Percentiles rank a stretch among this genome's conserved stretches.
Evolutionary conservation across 352 stramenopile genomes (phyloP).

Genomic region (Phytophthora pistaciae): DNA sequence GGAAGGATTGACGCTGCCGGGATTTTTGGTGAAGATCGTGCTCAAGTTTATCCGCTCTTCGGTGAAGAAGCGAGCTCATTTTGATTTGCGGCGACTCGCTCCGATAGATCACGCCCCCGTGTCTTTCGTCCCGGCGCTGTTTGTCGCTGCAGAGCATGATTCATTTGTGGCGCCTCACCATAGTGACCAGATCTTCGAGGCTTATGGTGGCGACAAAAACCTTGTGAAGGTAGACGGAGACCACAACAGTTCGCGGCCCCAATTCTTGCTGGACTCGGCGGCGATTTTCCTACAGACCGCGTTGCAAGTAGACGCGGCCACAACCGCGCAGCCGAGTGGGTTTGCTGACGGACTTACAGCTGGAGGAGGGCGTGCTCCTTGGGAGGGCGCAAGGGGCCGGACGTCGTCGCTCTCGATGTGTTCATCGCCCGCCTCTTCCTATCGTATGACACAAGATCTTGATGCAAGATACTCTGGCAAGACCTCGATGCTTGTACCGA

Average conservation of each 20-base stretch:
- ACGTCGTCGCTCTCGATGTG: slow-evolving; percentile 45
- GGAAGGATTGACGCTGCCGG: slow-evolving; percentile 93
- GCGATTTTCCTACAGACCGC: slow-evolving; percentile 97
- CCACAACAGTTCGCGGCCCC: slow-evolving; percentile 96
- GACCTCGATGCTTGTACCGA: slow-evolving; percentile 46
- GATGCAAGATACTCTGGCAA: slow-evolving; percentile 61
- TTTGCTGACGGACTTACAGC: slow-evolving; percentile 30
- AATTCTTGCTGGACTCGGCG: slow-evolving; percentile 96
- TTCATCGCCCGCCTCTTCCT: slow-evolving; percentile 42
- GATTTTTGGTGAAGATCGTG: slow-evolving; percentile 92
- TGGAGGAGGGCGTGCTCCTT: slow-evolving; percentile 50
- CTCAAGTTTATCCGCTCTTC: slow-evolving; percentile 92
- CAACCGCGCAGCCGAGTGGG: slow-evolving; percentile 29
- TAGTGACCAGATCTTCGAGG: slow-evolving; percentile 78
- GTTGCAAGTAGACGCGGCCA: slow-evolving; percentile 75
- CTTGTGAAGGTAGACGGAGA: slow-evolving; percentile 98
- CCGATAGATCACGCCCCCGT: slow-evolving; percentile 91
- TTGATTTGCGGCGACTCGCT: slow-evolving; percentile 84
- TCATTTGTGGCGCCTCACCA: slow-evolving; percentile 95
- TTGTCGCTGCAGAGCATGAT: slow-evolving; percentile 95
- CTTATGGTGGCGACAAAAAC: slow-evolving; percentile 99
- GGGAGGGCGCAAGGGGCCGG: slow-evolving; percentile 33
- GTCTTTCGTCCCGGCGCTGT: slow-evolving; percentile 97
- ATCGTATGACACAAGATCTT: slow-evolving; percentile 67
- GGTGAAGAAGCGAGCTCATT: slow-evolving; percentile 92